These are phyloP conservation scores for Cryptococcus sp. DNA, from an alignment of 1,284 basidiomycete species.

Conservation along the genomic window DNA sequence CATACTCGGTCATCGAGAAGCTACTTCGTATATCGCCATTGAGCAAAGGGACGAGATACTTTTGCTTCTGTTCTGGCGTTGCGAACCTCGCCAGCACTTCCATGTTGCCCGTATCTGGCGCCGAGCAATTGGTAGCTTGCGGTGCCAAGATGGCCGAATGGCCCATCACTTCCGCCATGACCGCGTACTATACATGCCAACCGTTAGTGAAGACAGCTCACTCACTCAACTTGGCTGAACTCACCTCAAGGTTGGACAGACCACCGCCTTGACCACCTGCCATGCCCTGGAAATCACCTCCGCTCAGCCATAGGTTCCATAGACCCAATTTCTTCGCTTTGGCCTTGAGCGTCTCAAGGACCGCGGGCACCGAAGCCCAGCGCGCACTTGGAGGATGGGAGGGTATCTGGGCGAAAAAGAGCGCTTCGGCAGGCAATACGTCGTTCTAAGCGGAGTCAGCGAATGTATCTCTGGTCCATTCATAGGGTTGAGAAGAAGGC, in stretches of 20 bases:
- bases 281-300: conserved; percentile 79
- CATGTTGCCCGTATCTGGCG: conserved; percentile 96
- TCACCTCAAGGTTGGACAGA: conserved; percentile 86
- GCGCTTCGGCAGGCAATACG: conserved; percentile 72
- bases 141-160: conserved; percentile 78
- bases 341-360: conserved; percentile 81
- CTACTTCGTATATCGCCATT: conserved; percentile 91
- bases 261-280: conserved; percentile 68
- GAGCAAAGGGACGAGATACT: conserved; percentile 84
- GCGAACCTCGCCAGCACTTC: conserved; percentile 96
- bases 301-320: conserved; percentile 97
- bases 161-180: conserved; percentile 94
- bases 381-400: conserved; percentile 66
- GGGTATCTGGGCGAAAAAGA: conserved; percentile 83
- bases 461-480: neutral
- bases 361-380: conserved; percentile 80
- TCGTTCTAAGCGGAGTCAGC: conserved; percentile 66
- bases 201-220: neutral
- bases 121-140: conserved; percentile 86
- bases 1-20: conserved; percentile 92
- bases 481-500: neutral
- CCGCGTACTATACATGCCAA: conserved; percentile 68
- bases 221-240: conserved; percentile 32
- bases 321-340: conserved; percentile 86
- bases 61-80: conserved; percentile 81